These are phyloP conservation scores for Alternaria alternata DNA, from an alignment of 2,329 filamentous ascomycete species.

Conservation along the genomic window DNA sequence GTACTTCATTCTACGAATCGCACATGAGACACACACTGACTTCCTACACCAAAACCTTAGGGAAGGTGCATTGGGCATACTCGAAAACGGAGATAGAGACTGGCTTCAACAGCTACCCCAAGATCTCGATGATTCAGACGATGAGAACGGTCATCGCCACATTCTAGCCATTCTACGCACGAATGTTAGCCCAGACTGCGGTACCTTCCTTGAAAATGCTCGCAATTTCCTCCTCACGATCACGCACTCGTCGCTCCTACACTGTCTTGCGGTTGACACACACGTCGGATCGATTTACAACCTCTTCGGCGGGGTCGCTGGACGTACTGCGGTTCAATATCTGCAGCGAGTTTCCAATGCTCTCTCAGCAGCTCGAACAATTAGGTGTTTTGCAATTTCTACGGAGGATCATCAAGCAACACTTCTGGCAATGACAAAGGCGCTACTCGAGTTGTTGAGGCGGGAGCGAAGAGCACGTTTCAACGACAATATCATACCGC, in stretches of 20 bases:
- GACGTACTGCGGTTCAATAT: slow-evolving; percentile 42
- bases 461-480: slow-evolving; percentile 30
- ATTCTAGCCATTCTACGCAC: slow-evolving; percentile 35
- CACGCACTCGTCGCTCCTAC: slow-evolving; percentile 45
- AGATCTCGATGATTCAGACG: slow-evolving; percentile 38
- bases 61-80: slow-evolving; percentile 37
- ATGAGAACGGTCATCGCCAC: slow-evolving; percentile 38
- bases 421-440: slow-evolving; percentile 19
- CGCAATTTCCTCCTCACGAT: slow-evolving; percentile 38
- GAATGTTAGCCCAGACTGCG: background rate
- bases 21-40: background rate
- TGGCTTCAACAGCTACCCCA: slow-evolving; percentile 42
- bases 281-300: slow-evolving; percentile 47
- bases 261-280: slow-evolving; percentile 48
- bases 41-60: background rate
- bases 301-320: slow-evolving; percentile 45
- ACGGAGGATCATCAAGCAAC: background rate
- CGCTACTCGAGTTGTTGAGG: slow-evolving; percentile 30
- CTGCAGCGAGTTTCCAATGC: slow-evolving; percentile 36
- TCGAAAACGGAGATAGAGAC: slow-evolving; percentile 41
- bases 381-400: background rate
- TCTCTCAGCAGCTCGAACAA: slow-evolving; percentile 1
- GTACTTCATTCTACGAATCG: background rate
- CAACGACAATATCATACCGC: slow-evolving; percentile 25
- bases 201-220: slow-evolving; percentile 13